A percentile compares a stretch with the other conserved stretches of the same genome.
phyloP scores from a whole-genome alignment of 176 grass and related monocot species.

The Phoenix dactylifera region DNA sequence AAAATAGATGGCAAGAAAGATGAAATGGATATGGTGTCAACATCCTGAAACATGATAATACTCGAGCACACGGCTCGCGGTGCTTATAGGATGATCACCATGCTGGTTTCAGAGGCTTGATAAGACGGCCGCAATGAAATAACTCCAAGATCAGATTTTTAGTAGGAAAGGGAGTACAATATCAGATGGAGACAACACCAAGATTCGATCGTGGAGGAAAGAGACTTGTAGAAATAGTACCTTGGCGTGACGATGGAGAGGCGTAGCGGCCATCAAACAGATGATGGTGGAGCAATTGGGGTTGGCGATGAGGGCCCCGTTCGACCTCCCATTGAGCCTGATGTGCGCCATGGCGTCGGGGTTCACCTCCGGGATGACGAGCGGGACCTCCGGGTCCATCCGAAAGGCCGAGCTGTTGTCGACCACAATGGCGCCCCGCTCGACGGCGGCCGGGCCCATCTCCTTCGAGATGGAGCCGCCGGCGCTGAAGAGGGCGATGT shows the following conservation, averaged over 20 bases:
- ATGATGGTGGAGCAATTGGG: conserved; percentile 98
- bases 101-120: too few species aligned
- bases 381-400: conserved; percentile 81
- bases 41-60: too few species aligned
- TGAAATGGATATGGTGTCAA: too few species aligned
- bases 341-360: conserved; percentile 75
- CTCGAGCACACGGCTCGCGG: too few species aligned
- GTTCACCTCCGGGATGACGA: conserved; percentile 92
- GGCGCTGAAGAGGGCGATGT: conserved; percentile 89
- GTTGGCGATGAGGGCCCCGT: conserved; percentile 79
- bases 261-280: conserved; percentile 90
- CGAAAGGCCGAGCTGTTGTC: conserved; percentile 93
- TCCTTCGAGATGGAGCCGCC: conserved; percentile 58
- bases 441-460: conserved; percentile 52
- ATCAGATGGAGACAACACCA: background rate
- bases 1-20: too few species aligned
- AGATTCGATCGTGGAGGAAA: background rate
- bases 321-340: conserved; percentile 35
- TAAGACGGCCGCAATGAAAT: too few species aligned
- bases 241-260: conserved; percentile 82
- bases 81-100: too few species aligned
- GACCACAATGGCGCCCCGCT: conserved; percentile 65
- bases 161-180: too few species aligned
- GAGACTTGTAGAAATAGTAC: conserved; percentile 15
- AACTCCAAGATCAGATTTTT: too few species aligned